Evolutionary conservation across 2,329 filamentous ascomycete species (phyloP), one percentile per base, ranked within the genome.

Genomic region (Leptoxyphium fumago): DNA sequence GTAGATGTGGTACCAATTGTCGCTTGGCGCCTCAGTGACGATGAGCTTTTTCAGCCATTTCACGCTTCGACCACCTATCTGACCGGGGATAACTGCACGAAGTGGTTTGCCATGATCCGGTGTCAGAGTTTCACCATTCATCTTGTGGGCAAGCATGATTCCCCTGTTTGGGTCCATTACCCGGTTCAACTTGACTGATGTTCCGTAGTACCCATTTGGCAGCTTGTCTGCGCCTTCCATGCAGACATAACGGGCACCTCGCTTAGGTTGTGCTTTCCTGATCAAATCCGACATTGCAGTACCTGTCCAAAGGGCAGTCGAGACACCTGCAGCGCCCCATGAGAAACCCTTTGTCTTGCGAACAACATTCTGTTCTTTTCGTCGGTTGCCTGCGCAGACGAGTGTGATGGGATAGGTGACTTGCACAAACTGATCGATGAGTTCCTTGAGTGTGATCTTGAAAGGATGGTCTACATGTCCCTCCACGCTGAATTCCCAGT

Each of bases 1-100:
- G 62, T 91, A 88, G 49, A 93, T 86, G 61, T 95, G 88, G 55
- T 94, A 94, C 85, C 86, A 94, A 57, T 93, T 94, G 49, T 89
- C 81, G 57, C 86, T 94, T 0, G 87, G 86, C 18, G 72, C 69
- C 9, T 79, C 74, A 0, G 86, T 89, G 42, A 95, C 62, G 38
- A 87, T 82, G 47, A 95, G 73, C 50, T 72, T 80, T 66, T 81
- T 89, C 46, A 95, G 61, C 88, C 88, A 95, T 63, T 95, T 95
- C 29, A 95, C 87, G 60, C 85, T 94, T 49, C 88, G 74, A 1
- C 87, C 88, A 30, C 88, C 88, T 48, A 95, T 94, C 61, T 94
- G 86, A 0, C 88, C 88, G 0, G 88, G 88, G 3, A 95, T 83
- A 7, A 94, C 78, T 6, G 81, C 79, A 48, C 88, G 73, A 38